Base-by-base conservation (phyloP, 2,329 filamentous ascomycete species). In the Aureobasidium zeae region DNA sequence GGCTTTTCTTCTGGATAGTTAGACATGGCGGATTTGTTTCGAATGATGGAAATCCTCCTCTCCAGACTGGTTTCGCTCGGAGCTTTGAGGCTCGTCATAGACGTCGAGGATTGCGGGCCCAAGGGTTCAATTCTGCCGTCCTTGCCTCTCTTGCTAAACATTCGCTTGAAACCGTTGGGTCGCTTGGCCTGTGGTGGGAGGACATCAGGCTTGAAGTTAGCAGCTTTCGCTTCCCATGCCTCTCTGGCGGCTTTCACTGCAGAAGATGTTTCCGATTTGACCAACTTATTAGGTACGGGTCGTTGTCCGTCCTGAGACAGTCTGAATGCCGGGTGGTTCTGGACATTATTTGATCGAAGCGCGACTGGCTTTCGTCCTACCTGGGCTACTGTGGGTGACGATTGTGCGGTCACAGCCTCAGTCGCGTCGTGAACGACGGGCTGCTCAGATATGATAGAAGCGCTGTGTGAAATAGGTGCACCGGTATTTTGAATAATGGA, bases 91-190 rank as follows among this genome's bases (percentile, higher is more conserved):
- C 39, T 43, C n/a, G 53, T 52, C 8, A 24, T 37, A 1, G 36
- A 36, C 31, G 45, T 13, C 11, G 35, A 41, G 15, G 28, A 28
- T 17, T 41, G 26, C 8, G 19, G 30, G 31, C 19, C 24, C 12
- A 11, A 16, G 8, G n/a, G 17, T 12, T 24, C 15, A 9, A 17
- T 32, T 12, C 10, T 36, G 19, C 16, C 35, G 20, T 44, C 37
- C 63, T 77, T 81, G 5, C 32, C 16, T 52, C 68, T 70, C 52
- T 77, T 73, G 34, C 71, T 71, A 55, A 84, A 83, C 30, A 84
- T 66, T 61, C 81, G 82, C 49, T 73, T 74, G 52, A 84, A 70
- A 12, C 77, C 75, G 17, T 56, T 50, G 50, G 66, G 68, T 56
- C 67, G 69, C 52, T 63, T 71, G 54, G 63, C 67, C 28, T 54